A percentile compares a stretch with the other conserved stretches of the same genome.
Evolutionary conservation across 805 yeast genomes (phyloP).

Genomic region (Groenewaldozyma salmanticensis): DNA sequence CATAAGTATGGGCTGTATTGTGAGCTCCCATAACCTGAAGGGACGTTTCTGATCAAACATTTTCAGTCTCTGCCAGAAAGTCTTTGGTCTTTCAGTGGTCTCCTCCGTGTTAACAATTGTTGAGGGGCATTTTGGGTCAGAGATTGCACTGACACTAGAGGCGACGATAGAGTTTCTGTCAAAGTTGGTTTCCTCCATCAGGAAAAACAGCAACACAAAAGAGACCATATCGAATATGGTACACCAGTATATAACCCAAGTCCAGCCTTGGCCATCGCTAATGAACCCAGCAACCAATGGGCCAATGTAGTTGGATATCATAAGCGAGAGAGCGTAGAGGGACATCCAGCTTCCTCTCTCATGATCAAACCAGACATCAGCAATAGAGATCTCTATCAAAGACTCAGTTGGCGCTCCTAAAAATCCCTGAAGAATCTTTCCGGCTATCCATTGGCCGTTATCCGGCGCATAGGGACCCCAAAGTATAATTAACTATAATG

Average conservation of each 20-base stretch:
- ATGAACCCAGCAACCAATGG: slow-evolving; percentile 74
- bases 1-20: too few species aligned
- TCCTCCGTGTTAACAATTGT: not conserved
- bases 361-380: slow-evolving; percentile 71
- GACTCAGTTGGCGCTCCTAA: slow-evolving; percentile 78
- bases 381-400: slow-evolving; percentile 50
- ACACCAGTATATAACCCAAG: slow-evolving; percentile 70
- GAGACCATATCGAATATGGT: slow-evolving; percentile 55
- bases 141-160: not conserved
- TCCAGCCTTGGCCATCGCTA: slow-evolving; percentile 48
- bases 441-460: slow-evolving; percentile 32
- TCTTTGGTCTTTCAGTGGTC: slow-evolving; percentile 19
- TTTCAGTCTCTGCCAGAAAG: slow-evolving; percentile 35
- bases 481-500: not conserved
- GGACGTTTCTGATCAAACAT: slow-evolving; percentile 22
- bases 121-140: not conserved
- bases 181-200: slow-evolving; percentile 60
- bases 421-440: slow-evolving; percentile 35
- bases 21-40: too few species aligned
- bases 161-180: slow-evolving; percentile 19
- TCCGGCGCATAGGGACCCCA: slow-evolving; percentile 35
- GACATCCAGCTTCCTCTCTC: slow-evolving; percentile 67
- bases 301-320: slow-evolving; percentile 70
- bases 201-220: slow-evolving; percentile 43
- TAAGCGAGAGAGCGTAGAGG: slow-evolving; percentile 61